Percentiles rank a stretch among this genome's conserved stretches.
phyloP scores from a whole-genome alignment of 2,329 filamentous ascomycete genomes.

The Verticillium nonalfalfae region DNA sequence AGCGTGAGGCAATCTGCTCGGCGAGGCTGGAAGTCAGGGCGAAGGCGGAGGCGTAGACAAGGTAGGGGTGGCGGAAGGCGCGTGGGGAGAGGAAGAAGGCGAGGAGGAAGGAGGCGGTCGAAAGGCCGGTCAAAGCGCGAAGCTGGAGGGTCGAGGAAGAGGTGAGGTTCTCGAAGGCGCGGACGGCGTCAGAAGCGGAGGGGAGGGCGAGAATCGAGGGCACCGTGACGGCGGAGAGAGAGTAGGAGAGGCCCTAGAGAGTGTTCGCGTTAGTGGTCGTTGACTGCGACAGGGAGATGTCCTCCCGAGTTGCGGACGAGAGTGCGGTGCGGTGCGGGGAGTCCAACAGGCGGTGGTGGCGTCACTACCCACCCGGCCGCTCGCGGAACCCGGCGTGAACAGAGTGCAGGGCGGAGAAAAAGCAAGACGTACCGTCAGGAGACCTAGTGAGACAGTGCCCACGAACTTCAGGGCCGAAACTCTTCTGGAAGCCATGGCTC shows the following conservation, averaged over 20 bases:
- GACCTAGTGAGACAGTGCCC: constrained; percentile 80
- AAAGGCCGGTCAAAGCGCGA: constrained; percentile 60
- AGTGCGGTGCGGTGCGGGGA: constrained; percentile 5
- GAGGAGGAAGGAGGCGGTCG: constrained; percentile 65
- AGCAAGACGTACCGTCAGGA: constrained; percentile 66
- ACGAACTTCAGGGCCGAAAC: constrained; percentile 86
- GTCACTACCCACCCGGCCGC: background rate
- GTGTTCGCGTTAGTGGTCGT: background rate
- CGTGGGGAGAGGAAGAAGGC: constrained; percentile 73
- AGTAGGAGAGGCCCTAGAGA: constrained; percentile 77
- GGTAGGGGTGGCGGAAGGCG: constrained; percentile 76
- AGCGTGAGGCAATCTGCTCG: constrained; percentile 39
- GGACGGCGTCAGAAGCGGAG: constrained; percentile 63
- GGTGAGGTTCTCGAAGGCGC: constrained; percentile 64
- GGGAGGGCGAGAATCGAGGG: constrained; percentile 77
- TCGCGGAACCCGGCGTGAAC: background rate
- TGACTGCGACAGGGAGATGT: background rate
- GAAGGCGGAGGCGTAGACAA: constrained; percentile 76
- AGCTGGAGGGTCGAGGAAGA: constrained; percentile 59
- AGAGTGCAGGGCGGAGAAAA: background rate
- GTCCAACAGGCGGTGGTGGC: background rate
- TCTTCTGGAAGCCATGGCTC: constrained; percentile 58
- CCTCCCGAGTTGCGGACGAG: background rate
- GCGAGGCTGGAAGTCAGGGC: constrained; percentile 54
- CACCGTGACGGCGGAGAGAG: constrained; percentile 69